Conservation (phyloP, 768 basidiomycete species). For the Suillus subalutaceus region DNA sequence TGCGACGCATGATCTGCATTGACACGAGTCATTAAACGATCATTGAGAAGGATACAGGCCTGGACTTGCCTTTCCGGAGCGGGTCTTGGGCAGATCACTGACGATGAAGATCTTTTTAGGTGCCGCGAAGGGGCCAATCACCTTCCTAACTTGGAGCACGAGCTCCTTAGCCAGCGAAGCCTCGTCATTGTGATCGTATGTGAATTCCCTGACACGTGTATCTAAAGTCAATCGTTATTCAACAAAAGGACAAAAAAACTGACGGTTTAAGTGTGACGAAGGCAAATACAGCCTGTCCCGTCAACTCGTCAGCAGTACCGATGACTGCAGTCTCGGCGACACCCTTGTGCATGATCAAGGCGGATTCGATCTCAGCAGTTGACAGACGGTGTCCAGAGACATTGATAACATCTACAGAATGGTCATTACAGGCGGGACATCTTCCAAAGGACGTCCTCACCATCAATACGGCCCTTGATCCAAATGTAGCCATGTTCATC, state of each 20-base stretch:
- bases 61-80: slow-evolving; percentile 78
- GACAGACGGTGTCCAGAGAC: slow-evolving; percentile 96
- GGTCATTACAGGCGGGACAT: slow-evolving; percentile 4
- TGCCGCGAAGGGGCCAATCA: slow-evolving; percentile 96
- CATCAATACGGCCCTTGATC: slow-evolving; percentile 98
- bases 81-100: slow-evolving; percentile 88
- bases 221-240: background rate
- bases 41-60: background rate
- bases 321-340: slow-evolving; percentile 97
- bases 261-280: slow-evolving; percentile 95
- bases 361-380: slow-evolving; percentile 97
- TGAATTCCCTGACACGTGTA: slow-evolving; percentile 66
- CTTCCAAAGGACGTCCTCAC: slow-evolving; percentile 43
- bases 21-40: background rate
- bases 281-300: slow-evolving; percentile 91
- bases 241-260: slow-evolving; percentile 31
- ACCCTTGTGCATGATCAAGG: slow-evolving; percentile 91
- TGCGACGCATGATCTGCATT: slow-evolving; percentile 85
- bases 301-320: slow-evolving; percentile 83
- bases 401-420: slow-evolving; percentile 84
- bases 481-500: slow-evolving; percentile 97
- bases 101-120: slow-evolving; percentile 92
- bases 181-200: slow-evolving; percentile 73
- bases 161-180: slow-evolving; percentile 80
- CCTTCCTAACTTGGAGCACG: slow-evolving; percentile 92